Conservation (phyloP, 106 monocot species). For the Agapanthus africanus region DNA sequence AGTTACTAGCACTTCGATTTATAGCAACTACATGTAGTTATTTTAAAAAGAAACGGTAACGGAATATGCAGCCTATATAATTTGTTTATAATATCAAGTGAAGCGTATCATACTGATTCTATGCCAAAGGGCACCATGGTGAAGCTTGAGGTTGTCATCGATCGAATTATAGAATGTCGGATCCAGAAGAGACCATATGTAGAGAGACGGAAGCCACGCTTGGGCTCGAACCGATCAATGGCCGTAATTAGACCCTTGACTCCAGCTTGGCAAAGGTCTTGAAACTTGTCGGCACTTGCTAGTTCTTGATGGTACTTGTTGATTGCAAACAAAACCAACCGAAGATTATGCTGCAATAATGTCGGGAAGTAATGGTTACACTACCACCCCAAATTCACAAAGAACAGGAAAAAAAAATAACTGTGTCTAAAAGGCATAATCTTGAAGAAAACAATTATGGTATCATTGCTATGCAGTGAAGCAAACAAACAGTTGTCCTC, state of each 20-base stretch:
- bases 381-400: too few species aligned
- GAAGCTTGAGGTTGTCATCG: slow-evolving; percentile 74
- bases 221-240: slow-evolving; percentile 84
- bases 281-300: slow-evolving; percentile 51
- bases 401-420: too few species aligned
- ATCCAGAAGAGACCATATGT: slow-evolving; percentile 94
- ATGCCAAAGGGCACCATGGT: slow-evolving; percentile 67
- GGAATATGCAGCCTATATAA: not conserved
- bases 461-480: not conserved
- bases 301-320: slow-evolving; percentile 84
- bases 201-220: slow-evolving; percentile 71
- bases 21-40: too few species aligned
- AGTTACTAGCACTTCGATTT: too few species aligned
- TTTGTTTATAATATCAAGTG: not conserved
- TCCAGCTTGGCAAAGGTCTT: slow-evolving; percentile 94
- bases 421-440: not conserved
- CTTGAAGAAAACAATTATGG: not conserved
- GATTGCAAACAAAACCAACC: slow-evolving; percentile 68
- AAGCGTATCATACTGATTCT: slow-evolving; percentile 55
- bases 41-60: not conserved
- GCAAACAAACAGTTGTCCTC: not conserved
- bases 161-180: slow-evolving; percentile 74
- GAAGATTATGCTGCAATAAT: slow-evolving; percentile 83
- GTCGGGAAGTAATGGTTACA: too few species aligned
- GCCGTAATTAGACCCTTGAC: slow-evolving; percentile 71